These are phyloP conservation scores for Pyrenopolyporus hunteri DNA, from an alignment of 495 filamentous ascomycete genomes.

Conservation along the genomic window DNA sequence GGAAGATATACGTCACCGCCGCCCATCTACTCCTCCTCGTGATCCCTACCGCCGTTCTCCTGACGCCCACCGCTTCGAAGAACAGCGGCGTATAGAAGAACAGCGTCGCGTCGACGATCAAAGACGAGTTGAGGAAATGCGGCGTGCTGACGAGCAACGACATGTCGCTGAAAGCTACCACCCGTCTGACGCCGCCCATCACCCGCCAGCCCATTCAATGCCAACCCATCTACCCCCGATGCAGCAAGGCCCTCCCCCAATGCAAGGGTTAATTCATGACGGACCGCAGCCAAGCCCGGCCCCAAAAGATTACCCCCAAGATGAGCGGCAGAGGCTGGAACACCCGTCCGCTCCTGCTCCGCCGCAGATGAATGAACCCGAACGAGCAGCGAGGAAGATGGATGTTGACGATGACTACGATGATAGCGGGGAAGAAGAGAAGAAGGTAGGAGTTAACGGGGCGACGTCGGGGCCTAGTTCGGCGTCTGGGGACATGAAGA, in stretches of 20 bases:
- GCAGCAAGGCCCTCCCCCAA: slow-evolving; percentile 65
- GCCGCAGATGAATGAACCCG: slow-evolving; percentile 62
- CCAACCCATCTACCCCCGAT: slow-evolving; percentile 72
- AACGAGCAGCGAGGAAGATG: slow-evolving; percentile 91
- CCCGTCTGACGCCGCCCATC: slow-evolving; percentile 89
- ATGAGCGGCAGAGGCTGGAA: slow-evolving; percentile 55
- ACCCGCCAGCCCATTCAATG: slow-evolving; percentile 70
- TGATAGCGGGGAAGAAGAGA: slow-evolving; percentile 90
- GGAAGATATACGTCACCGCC: slow-evolving; percentile 80
- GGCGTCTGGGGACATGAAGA: slow-evolving; percentile 54
- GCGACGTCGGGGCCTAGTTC: slow-evolving; percentile 46
- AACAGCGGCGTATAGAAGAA: slow-evolving; percentile 59
- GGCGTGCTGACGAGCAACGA: slow-evolving; percentile 66
- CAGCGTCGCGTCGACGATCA: slow-evolving; percentile 57
- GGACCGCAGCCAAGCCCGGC: slow-evolving; percentile 59
- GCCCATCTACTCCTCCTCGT: slow-evolving; percentile 72
- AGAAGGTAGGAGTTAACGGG: slow-evolving; percentile 56
- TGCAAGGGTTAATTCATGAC: slow-evolving; percentile 63
- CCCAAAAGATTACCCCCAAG: slow-evolving; percentile 65
- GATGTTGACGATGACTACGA: slow-evolving; percentile 95
- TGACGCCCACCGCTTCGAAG: slow-evolving; percentile 67
- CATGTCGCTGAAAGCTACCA: slow-evolving; percentile 79
- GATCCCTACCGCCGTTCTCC: slow-evolving; percentile 76
- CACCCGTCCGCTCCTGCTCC: slow-evolving; percentile 55
- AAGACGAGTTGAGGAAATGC: slow-evolving; percentile 50